Evolutionary conservation across 805 yeast genomes (phyloP).

Genomic region (Naumovozyma dairenensis): DNA sequence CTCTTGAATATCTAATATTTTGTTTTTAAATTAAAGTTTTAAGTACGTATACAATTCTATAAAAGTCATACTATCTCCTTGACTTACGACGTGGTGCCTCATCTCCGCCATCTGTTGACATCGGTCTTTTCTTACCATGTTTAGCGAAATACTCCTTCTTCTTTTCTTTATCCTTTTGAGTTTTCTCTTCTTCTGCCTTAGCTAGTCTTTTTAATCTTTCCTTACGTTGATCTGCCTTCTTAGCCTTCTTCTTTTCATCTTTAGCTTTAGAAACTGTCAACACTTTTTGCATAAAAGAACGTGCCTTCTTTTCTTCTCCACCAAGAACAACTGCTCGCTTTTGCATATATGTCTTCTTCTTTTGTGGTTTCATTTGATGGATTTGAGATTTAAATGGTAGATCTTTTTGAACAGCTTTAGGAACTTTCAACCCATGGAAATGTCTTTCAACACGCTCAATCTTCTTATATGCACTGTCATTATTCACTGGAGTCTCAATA

Average conservation of each 20-base stretch:
- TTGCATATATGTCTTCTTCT: conserved; percentile 66
- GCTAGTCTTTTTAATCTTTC: conserved; percentile 68
- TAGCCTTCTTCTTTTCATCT: conserved; percentile 63
- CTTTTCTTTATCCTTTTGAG: conserved; percentile 69
- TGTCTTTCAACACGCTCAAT: conserved; percentile 76
- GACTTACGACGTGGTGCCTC: conserved; percentile 20
- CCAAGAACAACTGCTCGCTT: conserved; percentile 91
- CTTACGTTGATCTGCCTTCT: conserved; percentile 65
- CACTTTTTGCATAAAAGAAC: conserved; percentile 79
- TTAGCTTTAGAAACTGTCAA: conserved; percentile 78
- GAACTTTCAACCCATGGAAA: conserved; percentile 83
- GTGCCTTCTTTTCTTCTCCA: conserved; percentile 89
- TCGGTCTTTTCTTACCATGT: conserved; percentile 55
- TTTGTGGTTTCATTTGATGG: conserved; percentile 78
- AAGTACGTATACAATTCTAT: not conserved
- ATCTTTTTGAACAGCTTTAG: conserved; percentile 61
- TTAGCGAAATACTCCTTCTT: conserved; percentile 79
- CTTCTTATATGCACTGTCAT: conserved; percentile 49
- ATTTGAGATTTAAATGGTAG: conserved; percentile 92
- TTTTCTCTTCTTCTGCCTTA: conserved; percentile 58
- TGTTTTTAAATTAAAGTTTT: too few species aligned
- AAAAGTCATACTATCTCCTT: conserved; percentile 8
- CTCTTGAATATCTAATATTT: too few species aligned
- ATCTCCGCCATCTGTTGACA: conserved; percentile 24
- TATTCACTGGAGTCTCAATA: conserved; percentile 50